Base-by-base conservation (phyloP, 176 grass and related monocot genomes). In the Oryza brachyantha region DNA sequence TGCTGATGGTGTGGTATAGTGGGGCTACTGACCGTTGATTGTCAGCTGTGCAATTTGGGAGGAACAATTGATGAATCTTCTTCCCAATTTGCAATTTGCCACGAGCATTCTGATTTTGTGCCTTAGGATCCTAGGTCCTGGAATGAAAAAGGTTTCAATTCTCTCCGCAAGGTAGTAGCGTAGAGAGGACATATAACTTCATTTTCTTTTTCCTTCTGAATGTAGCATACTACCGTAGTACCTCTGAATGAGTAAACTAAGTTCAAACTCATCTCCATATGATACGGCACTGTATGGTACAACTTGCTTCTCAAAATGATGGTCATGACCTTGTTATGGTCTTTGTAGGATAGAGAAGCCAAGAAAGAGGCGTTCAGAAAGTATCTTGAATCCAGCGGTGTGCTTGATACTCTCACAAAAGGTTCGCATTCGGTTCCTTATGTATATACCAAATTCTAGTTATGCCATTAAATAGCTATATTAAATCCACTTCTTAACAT, bases 361-460 rank as follows among this genome's bases (percentile, higher is more conserved):
- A 94, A 94, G 88, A 98, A 98, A 80, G 95, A 98, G 75, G 77
- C 85, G 0, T 98, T 98, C 72, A 93, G 95, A 67, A 98, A 98
- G 78, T 98, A 98, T 69, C 90, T 98, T 61, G 92, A 98, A 28
- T 92, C 96, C 43, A 94, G 92, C 19, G 96, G 92, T 21, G 96
- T 98, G 63, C 87, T 98, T 2, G 96, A 98, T 91, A 86, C 90
- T 40, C 90, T 98, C 39, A 98, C 96, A 0, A 98, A 94, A 91
- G 95, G 95, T 97, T 86, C 61, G 64, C 22, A 8, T 78, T 29
- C 3, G 22, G 22, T 80, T 69, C 43, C 62, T 65, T 26, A 13
- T 64, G 10, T 43, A 13, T 61, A 36, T 45, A 13, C 32, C 5
- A 65, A 73, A 61, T 55, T 38, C 12, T 2, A 3, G 13, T 31